phyloP scores from a whole-genome alignment of 352 stramenopile species.

The Phytophthora cryptogea region DNA sequence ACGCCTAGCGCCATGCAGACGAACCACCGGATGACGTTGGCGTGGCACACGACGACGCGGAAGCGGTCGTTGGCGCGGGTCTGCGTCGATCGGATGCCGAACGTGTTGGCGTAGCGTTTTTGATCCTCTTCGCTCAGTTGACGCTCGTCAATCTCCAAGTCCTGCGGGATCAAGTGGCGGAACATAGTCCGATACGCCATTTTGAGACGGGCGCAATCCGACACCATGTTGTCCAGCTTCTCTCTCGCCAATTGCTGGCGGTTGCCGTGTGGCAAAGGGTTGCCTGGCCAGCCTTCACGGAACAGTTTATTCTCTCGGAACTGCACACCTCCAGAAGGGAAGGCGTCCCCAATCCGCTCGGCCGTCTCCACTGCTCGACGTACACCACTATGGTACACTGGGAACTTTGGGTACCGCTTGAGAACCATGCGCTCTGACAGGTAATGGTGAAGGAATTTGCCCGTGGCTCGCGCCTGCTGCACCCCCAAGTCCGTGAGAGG shows the following conservation, averaged over 20 bases:
- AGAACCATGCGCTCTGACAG: slow-evolving; percentile 49
- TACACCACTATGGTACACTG: slow-evolving; percentile 65
- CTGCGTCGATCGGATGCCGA: slow-evolving; percentile 42
- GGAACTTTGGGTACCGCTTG: slow-evolving; percentile 61
- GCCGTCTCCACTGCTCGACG: slow-evolving; percentile 58
- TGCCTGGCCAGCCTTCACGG: slow-evolving; percentile 68
- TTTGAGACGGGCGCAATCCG: slow-evolving; percentile 66
- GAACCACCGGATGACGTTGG: slow-evolving; percentile 80
- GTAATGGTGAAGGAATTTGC: slow-evolving; percentile 58
- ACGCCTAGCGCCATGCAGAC: slow-evolving; percentile 68
- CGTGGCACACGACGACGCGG: slow-evolving; percentile 65
- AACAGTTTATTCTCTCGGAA: slow-evolving; percentile 72
- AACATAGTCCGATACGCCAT: slow-evolving; percentile 71
- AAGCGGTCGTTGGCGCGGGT: slow-evolving; percentile 53
- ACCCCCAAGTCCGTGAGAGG: slow-evolving; percentile 61
- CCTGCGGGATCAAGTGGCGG: slow-evolving; percentile 65
- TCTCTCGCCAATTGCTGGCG: slow-evolving; percentile 65
- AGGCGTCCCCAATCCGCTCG: slow-evolving; percentile 43
- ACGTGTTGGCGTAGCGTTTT: slow-evolving; percentile 51
- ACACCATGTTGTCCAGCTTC: slow-evolving; percentile 78
- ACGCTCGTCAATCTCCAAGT: slow-evolving; percentile 53
- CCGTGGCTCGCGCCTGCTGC: slow-evolving; percentile 50
- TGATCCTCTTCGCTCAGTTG: slow-evolving; percentile 57
- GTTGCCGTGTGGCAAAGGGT: slow-evolving; percentile 65
- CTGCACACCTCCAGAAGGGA: slow-evolving; percentile 40